A percentile compares a stretch with the other conserved stretches of the same genome.
These are phyloP conservation scores for Epichloe sp. DNA, from an alignment of 2,329 filamentous ascomycete species.

Conservation along the genomic window DNA sequence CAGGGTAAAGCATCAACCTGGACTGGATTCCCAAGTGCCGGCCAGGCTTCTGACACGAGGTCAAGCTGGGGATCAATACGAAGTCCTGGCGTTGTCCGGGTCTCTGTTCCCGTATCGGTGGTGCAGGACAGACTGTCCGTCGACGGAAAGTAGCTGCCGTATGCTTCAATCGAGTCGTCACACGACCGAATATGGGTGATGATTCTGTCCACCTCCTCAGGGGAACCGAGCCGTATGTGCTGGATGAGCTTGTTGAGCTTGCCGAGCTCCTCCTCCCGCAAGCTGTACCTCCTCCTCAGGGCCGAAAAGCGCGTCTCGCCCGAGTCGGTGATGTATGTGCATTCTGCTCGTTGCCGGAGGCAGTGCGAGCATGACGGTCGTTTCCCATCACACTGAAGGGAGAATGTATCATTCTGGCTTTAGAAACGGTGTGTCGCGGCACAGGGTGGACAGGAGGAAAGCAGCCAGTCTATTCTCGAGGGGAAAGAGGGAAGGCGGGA, in stretches of 20 bases:
- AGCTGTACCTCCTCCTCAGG: conserved; percentile 1
- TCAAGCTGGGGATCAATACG: neutral
- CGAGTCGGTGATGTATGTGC: neutral
- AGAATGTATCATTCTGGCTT: neutral
- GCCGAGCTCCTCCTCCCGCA: neutral
- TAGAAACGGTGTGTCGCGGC: neutral
- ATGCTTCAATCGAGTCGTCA: neutral
- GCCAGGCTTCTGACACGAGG: neutral
- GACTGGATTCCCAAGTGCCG: neutral
- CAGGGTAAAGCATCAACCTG: neutral
- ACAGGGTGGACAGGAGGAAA: no score
- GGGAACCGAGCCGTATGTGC: neutral
- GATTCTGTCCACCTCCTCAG: neutral
- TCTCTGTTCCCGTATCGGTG: neutral
- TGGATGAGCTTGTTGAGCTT: neutral
- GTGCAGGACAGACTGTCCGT: neutral
- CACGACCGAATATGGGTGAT: neutral
- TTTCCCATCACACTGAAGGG: conserved; percentile 2
- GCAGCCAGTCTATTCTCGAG: no score
- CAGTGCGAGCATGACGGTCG: conserved; percentile 3
- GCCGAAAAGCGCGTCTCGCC: conserved; percentile 3
- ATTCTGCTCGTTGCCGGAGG: neutral
- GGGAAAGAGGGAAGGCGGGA: no score
- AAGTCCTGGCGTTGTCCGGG: neutral
- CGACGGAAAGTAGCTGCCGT: neutral